Evolutionary conservation across 495 filamentous ascomycete species (phyloP).

Genomic region (Aspergillus baeticus): DNA sequence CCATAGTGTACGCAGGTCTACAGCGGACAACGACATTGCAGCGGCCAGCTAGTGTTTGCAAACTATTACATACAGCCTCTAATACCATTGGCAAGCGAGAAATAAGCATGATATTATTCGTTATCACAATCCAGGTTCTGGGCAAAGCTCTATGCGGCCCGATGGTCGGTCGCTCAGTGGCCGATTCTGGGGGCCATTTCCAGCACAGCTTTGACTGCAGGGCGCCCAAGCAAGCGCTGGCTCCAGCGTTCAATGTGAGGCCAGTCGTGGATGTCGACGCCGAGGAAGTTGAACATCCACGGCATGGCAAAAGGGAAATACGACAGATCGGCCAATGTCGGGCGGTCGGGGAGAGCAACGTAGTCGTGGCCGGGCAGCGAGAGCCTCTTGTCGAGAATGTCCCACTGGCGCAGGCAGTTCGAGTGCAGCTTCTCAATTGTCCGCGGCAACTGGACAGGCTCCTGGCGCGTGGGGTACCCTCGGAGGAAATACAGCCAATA

Average conservation of each 20-base stretch:
- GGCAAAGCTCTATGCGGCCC: no score
- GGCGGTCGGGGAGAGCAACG: background rate
- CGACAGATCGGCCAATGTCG: background rate
- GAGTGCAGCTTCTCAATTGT: background rate
- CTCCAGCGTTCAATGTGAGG: background rate
- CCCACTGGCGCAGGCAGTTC: background rate
- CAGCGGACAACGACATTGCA: no score
- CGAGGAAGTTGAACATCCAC: background rate
- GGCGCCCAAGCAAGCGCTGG: background rate
- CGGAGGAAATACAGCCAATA: conserved; percentile 7
- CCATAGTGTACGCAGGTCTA: no score
- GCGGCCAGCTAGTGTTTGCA: no score
- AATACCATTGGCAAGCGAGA: no score
- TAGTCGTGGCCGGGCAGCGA: background rate
- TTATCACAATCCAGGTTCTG: no score
- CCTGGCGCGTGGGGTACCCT: background rate
- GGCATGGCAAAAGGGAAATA: background rate
- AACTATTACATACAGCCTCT: no score
- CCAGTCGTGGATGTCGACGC: background rate
- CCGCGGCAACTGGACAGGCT: background rate
- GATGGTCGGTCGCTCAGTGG: no score
- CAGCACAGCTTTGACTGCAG: background rate
- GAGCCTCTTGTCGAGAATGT: background rate
- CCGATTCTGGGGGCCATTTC: background rate
- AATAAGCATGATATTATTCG: no score